Evolutionary conservation across 768 basidiomycete genomes (phyloP).

Genomic region (Trametes punicea): DNA sequence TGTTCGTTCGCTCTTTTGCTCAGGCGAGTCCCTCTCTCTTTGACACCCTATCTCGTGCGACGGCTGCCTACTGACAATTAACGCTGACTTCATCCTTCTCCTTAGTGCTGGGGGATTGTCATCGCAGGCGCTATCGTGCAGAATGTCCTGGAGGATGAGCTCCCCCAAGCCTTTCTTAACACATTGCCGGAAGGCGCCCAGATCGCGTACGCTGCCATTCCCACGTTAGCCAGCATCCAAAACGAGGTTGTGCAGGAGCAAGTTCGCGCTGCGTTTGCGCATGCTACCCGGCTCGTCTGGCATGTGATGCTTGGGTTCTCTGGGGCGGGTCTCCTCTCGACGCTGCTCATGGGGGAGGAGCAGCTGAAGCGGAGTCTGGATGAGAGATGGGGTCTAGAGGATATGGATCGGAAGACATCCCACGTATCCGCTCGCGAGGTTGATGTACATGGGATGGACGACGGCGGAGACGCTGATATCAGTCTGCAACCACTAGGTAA

Average conservation of each 20-base stretch:
- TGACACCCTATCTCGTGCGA: too few species aligned
- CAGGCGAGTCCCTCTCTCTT: neutral
- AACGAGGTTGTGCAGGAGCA: conserved; percentile 24
- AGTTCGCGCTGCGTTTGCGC: conserved; percentile 33
- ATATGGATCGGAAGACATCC: too few species aligned
- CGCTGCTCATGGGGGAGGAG: conserved; percentile 27
- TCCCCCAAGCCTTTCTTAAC: conserved; percentile 29
- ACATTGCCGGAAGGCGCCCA: conserved; percentile 23
- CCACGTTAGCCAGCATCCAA: conserved; percentile 21
- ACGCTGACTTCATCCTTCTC: neutral
- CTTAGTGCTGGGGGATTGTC: conserved; percentile 31
- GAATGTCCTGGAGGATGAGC: conserved; percentile 31
- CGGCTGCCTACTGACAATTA: neutral
- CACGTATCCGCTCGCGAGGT: too few species aligned
- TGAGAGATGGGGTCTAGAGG: conserved; percentile 28
- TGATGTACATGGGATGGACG: too few species aligned
- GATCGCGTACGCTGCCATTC: conserved; percentile 30
- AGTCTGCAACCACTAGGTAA: too few species aligned
- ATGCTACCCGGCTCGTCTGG: conserved; percentile 32
- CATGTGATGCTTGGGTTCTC: conserved; percentile 29
- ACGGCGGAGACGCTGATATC: too few species aligned
- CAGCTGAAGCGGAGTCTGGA: conserved; percentile 29
- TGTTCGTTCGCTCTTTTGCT: conserved; percentile 16
- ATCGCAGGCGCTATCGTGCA: conserved; percentile 35
- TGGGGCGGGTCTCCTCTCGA: conserved; percentile 27